Base-by-base conservation (phyloP, 768 basidiomycete species). In the Filobasidium floriforme region DNA sequence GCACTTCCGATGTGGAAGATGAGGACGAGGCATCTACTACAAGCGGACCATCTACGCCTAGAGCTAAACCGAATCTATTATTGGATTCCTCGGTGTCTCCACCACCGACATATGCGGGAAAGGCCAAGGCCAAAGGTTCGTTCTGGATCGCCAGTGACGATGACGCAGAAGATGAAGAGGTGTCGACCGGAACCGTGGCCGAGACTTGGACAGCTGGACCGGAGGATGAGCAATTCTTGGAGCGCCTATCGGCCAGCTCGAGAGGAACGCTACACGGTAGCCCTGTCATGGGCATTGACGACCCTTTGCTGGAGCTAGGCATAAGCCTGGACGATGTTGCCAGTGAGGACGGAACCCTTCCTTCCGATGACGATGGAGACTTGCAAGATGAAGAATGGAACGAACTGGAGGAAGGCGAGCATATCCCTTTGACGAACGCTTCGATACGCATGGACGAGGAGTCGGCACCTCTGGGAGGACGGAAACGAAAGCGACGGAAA, bases 221-320 rank as follows among this genome's bases (percentile, higher is more conserved):
- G 1, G 40, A 41, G 18, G 41, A n/a, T 22, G 61, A 68, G 2
- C 55, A 22, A 24, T 68, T 63, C 22, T 41, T 68, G 14, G 67
- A 68, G 40, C 67, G 32, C 4, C 62, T 68, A 32, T 60, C 67
- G 5, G 52, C 41, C n/a, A 63, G 61, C 29, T 62, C 66, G n/a
- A 28, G 29, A 26, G 51, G 61, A n/a, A 59, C 51, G 26, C 12
- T 29, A 22, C 32, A 59, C 12, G 57, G 15, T 9, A 54, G 37
- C 3, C 55, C 46, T 32, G 41, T 43, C 4, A 2, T 60, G 44
- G 64, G 59, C 12, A 29, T 51, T 32, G 55, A 44, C 18, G 57
- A 59, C n/a, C 57, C 64, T 24, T 28, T 57, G 18, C 54, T 57
- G n/a, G 64, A 65, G 29, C 44, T 65, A 4, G 64, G 64, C 19